Conservation (phyloP, 2,329 filamentous ascomycete species). For the Hirsutella minnesotensis region DNA sequence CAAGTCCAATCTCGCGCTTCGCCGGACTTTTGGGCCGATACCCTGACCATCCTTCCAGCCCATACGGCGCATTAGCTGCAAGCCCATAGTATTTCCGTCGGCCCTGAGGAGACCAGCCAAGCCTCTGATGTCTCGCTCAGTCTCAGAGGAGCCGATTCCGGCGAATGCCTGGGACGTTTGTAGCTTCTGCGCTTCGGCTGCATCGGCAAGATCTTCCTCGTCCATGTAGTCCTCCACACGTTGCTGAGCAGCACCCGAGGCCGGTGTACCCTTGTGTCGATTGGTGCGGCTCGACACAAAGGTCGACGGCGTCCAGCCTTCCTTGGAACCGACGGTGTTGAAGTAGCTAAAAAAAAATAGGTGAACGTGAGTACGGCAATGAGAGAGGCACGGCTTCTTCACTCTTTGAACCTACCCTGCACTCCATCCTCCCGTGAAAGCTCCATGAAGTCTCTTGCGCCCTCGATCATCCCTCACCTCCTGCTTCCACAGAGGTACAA, state of each 20-base stretch:
- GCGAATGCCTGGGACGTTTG: constrained; percentile 65
- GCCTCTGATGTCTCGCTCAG: constrained; percentile 37
- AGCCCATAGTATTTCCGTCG: constrained; percentile 74
- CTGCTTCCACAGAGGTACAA: constrained; percentile 95
- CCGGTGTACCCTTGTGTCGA: constrained; percentile 51
- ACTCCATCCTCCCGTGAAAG: constrained; percentile 93
- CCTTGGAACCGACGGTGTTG: constrained; percentile 95
- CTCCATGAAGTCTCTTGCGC: constrained; percentile 82
- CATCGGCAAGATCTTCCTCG: constrained; percentile 84
- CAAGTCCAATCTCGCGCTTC: constrained; percentile 54
- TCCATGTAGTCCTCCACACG: constrained; percentile 92
- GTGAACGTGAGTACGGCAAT: not conserved
- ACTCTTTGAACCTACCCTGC: constrained; percentile 57
- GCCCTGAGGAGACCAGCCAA: constrained; percentile 63
- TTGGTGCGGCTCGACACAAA: constrained; percentile 84
- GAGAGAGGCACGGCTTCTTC: too few species aligned
- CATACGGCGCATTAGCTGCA: constrained; percentile 79
- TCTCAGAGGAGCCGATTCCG: constrained; percentile 57
- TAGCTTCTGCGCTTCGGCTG: constrained; percentile 63
- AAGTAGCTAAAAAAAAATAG: constrained; percentile 55
- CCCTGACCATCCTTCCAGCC: constrained; percentile 94
- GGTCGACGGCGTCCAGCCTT: constrained; percentile 88
- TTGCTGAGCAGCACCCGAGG: constrained; percentile 50
- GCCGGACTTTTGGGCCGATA: constrained; percentile 73
- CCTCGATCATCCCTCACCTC: constrained; percentile 90